Conservation (phyloP, 257 asterid species). For the Scutellaria baicalensis region DNA sequence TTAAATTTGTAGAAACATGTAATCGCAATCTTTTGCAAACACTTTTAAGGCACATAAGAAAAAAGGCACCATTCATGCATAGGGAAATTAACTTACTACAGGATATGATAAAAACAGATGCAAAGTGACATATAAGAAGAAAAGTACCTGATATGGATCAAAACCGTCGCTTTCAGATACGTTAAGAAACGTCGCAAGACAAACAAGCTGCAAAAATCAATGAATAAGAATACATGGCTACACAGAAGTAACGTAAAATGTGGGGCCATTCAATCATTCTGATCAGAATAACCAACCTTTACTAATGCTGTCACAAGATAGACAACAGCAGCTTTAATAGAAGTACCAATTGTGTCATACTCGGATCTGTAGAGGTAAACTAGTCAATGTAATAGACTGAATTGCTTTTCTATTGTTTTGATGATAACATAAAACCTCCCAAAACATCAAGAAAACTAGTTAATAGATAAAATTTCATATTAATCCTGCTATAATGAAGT, state of each 20-base stretch:
- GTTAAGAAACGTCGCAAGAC: constrained; percentile 93
- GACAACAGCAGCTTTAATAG: constrained; percentile 72
- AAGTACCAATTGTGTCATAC: constrained; percentile 94
- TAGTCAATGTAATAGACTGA: background rate
- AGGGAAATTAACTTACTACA: background rate
- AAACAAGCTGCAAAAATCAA: constrained; percentile 66
- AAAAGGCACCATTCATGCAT: background rate
- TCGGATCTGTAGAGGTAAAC: constrained; percentile 59
- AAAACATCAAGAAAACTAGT: background rate
- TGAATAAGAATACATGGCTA: background rate
- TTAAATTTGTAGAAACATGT: background rate
- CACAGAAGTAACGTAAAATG: background rate
- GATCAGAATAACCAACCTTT: constrained; percentile 45
- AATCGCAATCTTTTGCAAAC: background rate
- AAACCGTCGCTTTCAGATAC: constrained; percentile 88
- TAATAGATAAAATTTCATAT: background rate
- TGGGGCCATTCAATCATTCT: background rate
- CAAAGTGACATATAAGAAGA: background rate
- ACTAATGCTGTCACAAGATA: constrained; percentile 79
- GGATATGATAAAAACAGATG: background rate
- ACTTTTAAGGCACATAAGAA: constrained; percentile 1
- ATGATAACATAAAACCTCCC: background rate
- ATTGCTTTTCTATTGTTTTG: background rate
- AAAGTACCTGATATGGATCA: constrained; percentile 90
- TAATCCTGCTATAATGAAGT: too few relatives aligned